These are phyloP conservation scores for Cinnamomum chago DNA, from an alignment of 164 flowering plant species.

Conservation along the genomic window DNA sequence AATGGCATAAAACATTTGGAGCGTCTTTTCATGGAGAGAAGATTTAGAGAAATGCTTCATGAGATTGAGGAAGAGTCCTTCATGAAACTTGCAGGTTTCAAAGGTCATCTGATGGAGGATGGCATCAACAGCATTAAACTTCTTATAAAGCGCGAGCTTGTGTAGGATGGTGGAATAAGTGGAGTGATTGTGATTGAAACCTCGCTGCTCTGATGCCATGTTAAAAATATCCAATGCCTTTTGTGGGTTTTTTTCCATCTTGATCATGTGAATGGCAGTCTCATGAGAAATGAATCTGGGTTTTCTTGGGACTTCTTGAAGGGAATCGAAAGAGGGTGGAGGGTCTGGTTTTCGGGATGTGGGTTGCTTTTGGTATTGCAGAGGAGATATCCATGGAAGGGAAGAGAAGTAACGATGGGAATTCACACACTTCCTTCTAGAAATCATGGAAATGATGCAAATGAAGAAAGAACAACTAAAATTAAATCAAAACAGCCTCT, in stretches of 20 bases:
- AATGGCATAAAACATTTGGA: conserved; percentile 63
- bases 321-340: conserved; percentile 24
- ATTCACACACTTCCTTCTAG: no score
- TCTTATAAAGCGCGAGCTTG: conserved; percentile 61
- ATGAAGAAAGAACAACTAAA: no score
- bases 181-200: conserved; percentile 73
- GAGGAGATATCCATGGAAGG: conserved; percentile 71
- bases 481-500: no score
- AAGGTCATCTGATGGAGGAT: conserved; percentile 71
- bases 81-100: conserved; percentile 85
- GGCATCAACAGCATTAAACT: conserved; percentile 67
- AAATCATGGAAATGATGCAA: no score
- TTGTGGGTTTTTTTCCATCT: conserved; percentile 64
- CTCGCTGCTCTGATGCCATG: conserved; percentile 58
- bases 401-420: conserved; percentile 26
- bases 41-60: conserved; percentile 70
- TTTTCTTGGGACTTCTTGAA: conserved; percentile 27
- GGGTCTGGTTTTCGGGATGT: conserved; percentile 36
- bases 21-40: conserved; percentile 49
- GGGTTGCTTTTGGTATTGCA: conserved; percentile 30
- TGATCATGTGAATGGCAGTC: conserved; percentile 51
- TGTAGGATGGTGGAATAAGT: conserved; percentile 67
- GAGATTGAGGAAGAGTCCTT: conserved; percentile 67
- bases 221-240: conserved; percentile 75
- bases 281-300: conserved; percentile 65